Evolutionary conservation across 345 rosid genomes (phyloP).

Genomic region (Eucalyptus brandiana): DNA sequence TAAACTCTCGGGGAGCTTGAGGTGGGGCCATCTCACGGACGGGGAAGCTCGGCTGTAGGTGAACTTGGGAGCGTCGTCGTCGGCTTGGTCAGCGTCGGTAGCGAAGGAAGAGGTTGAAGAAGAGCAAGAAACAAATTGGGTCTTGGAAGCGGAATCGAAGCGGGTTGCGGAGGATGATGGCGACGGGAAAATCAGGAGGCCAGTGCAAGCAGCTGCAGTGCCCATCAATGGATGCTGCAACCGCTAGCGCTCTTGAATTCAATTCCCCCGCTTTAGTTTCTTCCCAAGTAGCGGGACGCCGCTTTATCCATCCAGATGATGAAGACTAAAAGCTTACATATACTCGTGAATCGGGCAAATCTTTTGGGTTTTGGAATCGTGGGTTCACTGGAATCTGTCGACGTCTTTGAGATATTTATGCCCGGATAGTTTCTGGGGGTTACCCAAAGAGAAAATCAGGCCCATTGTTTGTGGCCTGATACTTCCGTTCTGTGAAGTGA

Average conservation of each 20-base stretch:
- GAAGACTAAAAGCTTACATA: too few relatives aligned
- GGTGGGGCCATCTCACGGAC: constrained; percentile 87
- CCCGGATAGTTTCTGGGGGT: neutral
- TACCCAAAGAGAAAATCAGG: neutral
- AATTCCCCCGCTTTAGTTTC: neutral
- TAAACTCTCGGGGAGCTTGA: constrained; percentile 28
- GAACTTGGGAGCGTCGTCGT: constrained; percentile 7
- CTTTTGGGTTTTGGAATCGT: neutral
- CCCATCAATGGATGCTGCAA: neutral
- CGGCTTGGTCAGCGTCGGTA: neutral
- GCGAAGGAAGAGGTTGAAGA: neutral
- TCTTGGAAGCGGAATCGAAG: neutral
- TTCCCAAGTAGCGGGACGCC: fast-evolving
- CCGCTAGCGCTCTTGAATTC: neutral
- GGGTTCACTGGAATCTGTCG: neutral
- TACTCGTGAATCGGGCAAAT: too few relatives aligned
- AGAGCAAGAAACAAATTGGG: neutral
- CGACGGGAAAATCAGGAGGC: neutral
- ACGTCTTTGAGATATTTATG: neutral
- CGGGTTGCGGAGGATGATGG: neutral
- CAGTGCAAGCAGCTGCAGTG: neutral
- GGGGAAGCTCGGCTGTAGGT: constrained; percentile 86
- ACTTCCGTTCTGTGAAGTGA: neutral
- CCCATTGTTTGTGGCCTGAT: neutral
- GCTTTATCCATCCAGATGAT: neutral